These are phyloP conservation scores for Globisporangium nodosum DNA, from an alignment of 352 stramenopile genomes.

Conservation along the genomic window DNA sequence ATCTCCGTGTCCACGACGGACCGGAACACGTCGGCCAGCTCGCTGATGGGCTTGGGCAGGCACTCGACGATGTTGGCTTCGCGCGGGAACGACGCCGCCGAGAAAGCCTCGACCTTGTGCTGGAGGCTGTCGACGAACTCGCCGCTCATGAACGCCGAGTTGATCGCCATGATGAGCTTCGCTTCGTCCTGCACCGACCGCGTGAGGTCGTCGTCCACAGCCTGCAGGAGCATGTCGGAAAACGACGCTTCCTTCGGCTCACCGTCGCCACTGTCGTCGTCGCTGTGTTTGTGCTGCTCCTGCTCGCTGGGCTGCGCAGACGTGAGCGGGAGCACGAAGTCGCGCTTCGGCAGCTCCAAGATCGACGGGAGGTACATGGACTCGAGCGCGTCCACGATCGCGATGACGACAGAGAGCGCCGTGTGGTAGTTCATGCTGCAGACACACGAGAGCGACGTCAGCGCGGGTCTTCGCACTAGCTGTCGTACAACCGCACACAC, in stretches of 20 bases:
- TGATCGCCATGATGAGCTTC: constrained; percentile 86
- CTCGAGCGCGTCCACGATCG: constrained; percentile 77
- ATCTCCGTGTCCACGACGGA: constrained; percentile 73
- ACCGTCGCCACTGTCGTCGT: constrained; percentile 15
- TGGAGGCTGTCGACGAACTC: constrained; percentile 64
- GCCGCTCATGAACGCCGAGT: constrained; percentile 75
- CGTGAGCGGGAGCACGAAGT: constrained; percentile 49
- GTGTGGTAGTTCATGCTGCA: constrained; percentile 79
- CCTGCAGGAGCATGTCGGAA: constrained; percentile 71
- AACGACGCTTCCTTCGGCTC: constrained; percentile 48
- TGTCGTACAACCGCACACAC: not conserved
- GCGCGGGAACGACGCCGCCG: constrained; percentile 31
- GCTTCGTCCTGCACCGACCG: constrained; percentile 56
- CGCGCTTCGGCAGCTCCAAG: constrained; percentile 50
- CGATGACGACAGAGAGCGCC: constrained; percentile 72
- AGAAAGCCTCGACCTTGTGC: constrained; percentile 55
- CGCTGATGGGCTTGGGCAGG: constrained; percentile 60
- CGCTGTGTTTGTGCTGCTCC: not conserved
- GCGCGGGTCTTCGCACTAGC: not conserved
- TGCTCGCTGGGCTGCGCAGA: not conserved
- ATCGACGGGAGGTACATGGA: constrained; percentile 77
- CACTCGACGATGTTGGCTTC: constrained; percentile 64
- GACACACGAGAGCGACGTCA: not conserved
- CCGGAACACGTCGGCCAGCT: constrained; percentile 65
- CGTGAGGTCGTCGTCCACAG: constrained; percentile 74